Base-by-base conservation (phyloP, 2,329 filamentous ascomycete genomes). In the Aspergillus viridinutans region DNA sequence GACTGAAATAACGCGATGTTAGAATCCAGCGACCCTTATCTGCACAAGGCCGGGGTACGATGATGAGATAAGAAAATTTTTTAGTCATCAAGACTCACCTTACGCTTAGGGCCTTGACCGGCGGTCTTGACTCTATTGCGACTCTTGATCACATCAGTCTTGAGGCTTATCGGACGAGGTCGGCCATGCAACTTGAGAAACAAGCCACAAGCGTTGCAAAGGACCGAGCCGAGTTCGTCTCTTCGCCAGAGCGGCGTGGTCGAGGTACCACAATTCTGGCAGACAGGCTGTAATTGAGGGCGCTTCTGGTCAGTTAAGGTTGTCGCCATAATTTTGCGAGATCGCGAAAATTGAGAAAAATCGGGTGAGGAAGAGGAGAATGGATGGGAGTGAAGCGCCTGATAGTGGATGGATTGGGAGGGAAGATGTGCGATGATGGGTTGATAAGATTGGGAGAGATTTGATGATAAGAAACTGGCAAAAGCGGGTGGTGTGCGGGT, bases 111-210 rank as follows among this genome's bases (percentile, higher is more conserved):
- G 61, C 90, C 84, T 68, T 92, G 83, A 2, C 80, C 90, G 8
- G 89, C 85, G 54, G 92, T 94, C 82, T 97, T 97, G 67, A 97
- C 93, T 63, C 94, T 87, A 78, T 99, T 99, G 69, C 94, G 91
- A 80, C 92, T 97, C 82, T 99, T 99, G 80, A 99, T 99, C 65
- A 97, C 93, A 80, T 99, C 94, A 50, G 94, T 97, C 83, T 99
- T 99, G 68, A 99, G 84, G 67, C 90, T 96, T 74, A 96, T 97
- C 65, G 94, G 94, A 56, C 94, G 88, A 59, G 94, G 86, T 26
- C 92, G 89, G 62, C 92, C 92, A 74, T 99, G 94, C 65, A 99
- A 83, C 83, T 99, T 99, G 69, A 97, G 84, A 76, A 97, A 99
- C 56, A 99, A 84, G 58, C 94, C 94, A 77, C 94, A 99, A 69